phyloP scores from a whole-genome alignment of 306 rosid species.

The Castanea sativa region DNA sequence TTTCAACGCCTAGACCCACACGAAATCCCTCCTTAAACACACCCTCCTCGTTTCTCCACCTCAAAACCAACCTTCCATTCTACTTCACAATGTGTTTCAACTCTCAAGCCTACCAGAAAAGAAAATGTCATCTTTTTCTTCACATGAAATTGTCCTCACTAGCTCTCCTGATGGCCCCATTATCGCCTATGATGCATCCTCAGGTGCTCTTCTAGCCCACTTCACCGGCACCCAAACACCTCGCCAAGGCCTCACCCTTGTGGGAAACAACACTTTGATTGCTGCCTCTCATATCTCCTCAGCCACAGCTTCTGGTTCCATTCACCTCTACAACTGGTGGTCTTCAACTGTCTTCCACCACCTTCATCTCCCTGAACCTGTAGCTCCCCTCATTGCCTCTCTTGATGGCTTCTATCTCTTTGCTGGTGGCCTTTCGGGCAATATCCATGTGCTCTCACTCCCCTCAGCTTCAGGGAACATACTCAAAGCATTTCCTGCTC shows the following conservation, averaged over 20 bases:
- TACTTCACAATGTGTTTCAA: background rate
- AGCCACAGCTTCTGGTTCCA: constrained; percentile 48
- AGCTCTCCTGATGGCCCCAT: constrained; percentile 62
- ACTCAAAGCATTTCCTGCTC: constrained; percentile 36
- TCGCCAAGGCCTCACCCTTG: constrained; percentile 38
- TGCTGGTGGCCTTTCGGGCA: constrained; percentile 72
- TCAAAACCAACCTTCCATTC: background rate
- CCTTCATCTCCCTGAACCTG: constrained; percentile 54
- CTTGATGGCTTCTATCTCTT: constrained; percentile 47
- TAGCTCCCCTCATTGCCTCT: constrained; percentile 57
- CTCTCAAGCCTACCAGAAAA: constrained; percentile 14
- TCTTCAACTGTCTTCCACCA: constrained; percentile 38
- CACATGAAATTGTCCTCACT: constrained; percentile 54
- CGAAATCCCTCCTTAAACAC: background rate
- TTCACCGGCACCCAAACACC: constrained; percentile 56
- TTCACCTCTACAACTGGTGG: constrained; percentile 68
- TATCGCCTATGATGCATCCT: constrained; percentile 45
- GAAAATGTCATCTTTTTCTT: constrained; percentile 40
- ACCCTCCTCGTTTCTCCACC: constrained; percentile 23
- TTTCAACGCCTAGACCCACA: constrained; percentile 36
- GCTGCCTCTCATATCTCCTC: constrained; percentile 60
- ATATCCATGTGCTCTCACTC: constrained; percentile 38
- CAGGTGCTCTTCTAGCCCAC: constrained; percentile 28
- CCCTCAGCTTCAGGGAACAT: constrained; percentile 58
- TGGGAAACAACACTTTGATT: constrained; percentile 26